Evolutionary conservation across 331 rosid genomes (phyloP), one percentile per base, ranked within the genome.

Genomic region (Pyrus hybrid): DNA sequence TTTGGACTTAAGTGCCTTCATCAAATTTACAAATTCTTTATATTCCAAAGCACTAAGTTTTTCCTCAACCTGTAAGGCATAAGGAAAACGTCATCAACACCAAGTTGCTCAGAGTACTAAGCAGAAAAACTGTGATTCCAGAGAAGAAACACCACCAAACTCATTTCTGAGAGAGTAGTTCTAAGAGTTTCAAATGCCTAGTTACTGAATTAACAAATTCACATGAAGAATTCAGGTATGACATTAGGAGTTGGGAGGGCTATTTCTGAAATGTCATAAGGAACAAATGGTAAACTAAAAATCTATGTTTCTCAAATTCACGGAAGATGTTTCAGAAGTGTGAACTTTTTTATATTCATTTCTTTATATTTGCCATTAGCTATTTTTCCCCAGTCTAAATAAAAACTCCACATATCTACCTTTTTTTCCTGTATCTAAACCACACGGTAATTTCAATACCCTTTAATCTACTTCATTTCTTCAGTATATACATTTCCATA

Each of bases 1-100:
- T 88, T 91, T 91, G 72, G 91, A 87, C 83, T 93, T 91, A 12
- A 93, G 90, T 58, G 95, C 97, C 83, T 90, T 91, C 97, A 93
- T 91, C 71, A 79, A 86, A 76, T 84, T 83, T 72, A 91, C 96
- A 76, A 91, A 93, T 75, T 88, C 93, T 73, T 72, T 76, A 80
- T 93, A 93, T 78, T 93, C 97, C 8, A 85, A 68, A 49, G 86
- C 71, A 82, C 87, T 87, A 53, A 91, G 97, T 80, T 87, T 90
- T 78, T 86, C 97, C 73, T 83, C 84, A 70, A 91, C 98, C 98
- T 93, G 88, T 26, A 83, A 70, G 74, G 60, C 75, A 81, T 66
- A 71, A 58, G 73, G 73, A 64, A 65, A 80, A 86, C 62, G 75
- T 57, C 61, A 63, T 51, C 22, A 78, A 32, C 21, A 1, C 57